phyloP scores from a whole-genome alignment of 495 filamentous ascomycete genomes.

The Lepraria neglecta region DNA sequence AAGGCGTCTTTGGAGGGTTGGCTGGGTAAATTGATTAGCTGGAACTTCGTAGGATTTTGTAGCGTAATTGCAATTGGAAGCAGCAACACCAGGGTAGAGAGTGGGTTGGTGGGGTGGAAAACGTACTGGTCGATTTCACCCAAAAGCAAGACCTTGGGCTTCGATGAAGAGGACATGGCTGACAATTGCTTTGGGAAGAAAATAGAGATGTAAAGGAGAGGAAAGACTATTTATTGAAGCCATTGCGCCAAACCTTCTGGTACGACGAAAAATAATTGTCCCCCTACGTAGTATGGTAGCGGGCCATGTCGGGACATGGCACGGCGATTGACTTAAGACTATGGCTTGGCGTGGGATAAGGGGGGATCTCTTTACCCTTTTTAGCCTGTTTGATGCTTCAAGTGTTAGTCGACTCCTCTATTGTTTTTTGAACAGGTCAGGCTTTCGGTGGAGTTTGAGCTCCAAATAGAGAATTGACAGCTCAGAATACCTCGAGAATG shows the following conservation, averaged over 20 bases:
- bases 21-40: slow-evolving; percentile 7
- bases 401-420: no score
- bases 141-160: slow-evolving; percentile 51
- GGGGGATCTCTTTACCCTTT: slow-evolving; percentile 8
- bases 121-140: slow-evolving; percentile 54
- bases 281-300: not conserved
- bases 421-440: no score
- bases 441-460: no score
- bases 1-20: slow-evolving; percentile 42
- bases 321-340: not conserved
- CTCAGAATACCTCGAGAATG: no score
- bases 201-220: not conserved
- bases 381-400: not conserved
- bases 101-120: not conserved
- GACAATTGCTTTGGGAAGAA: not conserved
- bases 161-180: slow-evolving; percentile 25
- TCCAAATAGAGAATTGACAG: no score
- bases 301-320: not conserved
- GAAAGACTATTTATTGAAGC: not conserved
- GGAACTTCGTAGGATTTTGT: slow-evolving; percentile 17
- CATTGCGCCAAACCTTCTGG: slow-evolving; percentile 3
- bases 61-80: not conserved
- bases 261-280: not conserved
- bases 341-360: not conserved
- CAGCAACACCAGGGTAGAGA: not conserved